phyloP scores from a whole-genome alignment of 441 rosid species.

The Geranium incanum region DNA sequence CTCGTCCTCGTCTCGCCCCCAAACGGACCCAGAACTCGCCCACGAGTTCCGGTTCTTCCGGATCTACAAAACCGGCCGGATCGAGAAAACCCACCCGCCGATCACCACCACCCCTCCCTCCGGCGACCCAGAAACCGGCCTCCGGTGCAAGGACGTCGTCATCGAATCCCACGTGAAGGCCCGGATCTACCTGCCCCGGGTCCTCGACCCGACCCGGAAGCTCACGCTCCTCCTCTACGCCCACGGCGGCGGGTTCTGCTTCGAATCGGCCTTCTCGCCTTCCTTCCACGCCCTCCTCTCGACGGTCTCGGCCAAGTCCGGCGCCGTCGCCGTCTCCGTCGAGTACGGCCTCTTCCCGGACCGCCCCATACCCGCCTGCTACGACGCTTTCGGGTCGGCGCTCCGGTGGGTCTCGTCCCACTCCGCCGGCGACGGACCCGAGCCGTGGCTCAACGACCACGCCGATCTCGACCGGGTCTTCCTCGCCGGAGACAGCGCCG shows the following conservation, averaged over 20 bases:
- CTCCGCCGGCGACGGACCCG: slow-evolving; percentile 18
- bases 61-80: slow-evolving; percentile 19
- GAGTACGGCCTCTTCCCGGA: slow-evolving; percentile 25
- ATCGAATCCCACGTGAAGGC: slow-evolving; percentile 12
- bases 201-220: background rate
- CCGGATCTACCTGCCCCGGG: slow-evolving; percentile 24
- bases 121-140: slow-evolving; percentile 15
- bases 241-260: slow-evolving; percentile 28
- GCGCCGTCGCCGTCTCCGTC: slow-evolving; percentile 20
- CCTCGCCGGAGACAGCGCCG: slow-evolving; percentile 25
- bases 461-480: slow-evolving; percentile 23
- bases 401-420: slow-evolving; percentile 27
- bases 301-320: slow-evolving; percentile 15
- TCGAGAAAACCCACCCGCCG: slow-evolving; percentile 16
- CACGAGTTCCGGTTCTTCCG: slow-evolving; percentile 17
- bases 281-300: slow-evolving; percentile 14
- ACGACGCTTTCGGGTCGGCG: slow-evolving; percentile 27
- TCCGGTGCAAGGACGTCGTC: slow-evolving; percentile 26
- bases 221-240: slow-evolving; percentile 25
- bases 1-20: too few species aligned
- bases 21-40: background rate
- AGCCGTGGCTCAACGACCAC: slow-evolving; percentile 21
- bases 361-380: slow-evolving; percentile 22
- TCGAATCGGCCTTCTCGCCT: slow-evolving; percentile 20
- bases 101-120: slow-evolving; percentile 17